These are phyloP conservation scores for Moricandia arvensis DNA, from an alignment of 345 rosid species.

Conservation along the genomic window DNA sequence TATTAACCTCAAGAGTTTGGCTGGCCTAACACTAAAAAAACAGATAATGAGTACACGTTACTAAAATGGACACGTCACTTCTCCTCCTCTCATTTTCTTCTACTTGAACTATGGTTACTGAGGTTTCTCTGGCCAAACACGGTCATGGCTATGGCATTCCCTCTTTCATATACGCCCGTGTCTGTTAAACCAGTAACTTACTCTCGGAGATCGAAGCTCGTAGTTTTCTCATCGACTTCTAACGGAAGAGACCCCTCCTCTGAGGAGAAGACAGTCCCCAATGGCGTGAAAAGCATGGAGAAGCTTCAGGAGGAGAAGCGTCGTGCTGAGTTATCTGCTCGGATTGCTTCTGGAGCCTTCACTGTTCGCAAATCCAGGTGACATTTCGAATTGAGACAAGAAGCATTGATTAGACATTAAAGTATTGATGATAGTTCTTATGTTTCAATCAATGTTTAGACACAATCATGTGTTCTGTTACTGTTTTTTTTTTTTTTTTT, in stretches of 20 bases:
- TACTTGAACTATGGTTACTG: neutral
- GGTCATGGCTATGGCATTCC: conserved; percentile 33
- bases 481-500: too few species aligned
- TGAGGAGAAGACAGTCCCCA: conserved; percentile 34
- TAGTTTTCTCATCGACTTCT: conserved; percentile 44
- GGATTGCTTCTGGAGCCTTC: conserved; percentile 87
- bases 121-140: neutral
- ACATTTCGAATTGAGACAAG: neutral
- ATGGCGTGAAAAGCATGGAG: conserved; percentile 45
- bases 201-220: conserved; percentile 28
- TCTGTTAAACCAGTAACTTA: conserved; percentile 28
- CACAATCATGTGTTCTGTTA: too few species aligned
- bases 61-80: neutral
- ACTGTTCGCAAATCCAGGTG: conserved; percentile 66
- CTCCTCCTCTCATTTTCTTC: neutral
- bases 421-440: neutral
- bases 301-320: conserved; percentile 61
- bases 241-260: conserved; percentile 64
- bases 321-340: conserved; percentile 68
- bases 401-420: neutral
- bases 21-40: neutral
- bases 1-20: neutral
- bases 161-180: conserved; percentile 25
- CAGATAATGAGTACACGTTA: neutral
- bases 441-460: neutral